Evolutionary conservation across 1,284 basidiomycete genomes (phyloP).

Genomic region (Trametes versicolor): DNA sequence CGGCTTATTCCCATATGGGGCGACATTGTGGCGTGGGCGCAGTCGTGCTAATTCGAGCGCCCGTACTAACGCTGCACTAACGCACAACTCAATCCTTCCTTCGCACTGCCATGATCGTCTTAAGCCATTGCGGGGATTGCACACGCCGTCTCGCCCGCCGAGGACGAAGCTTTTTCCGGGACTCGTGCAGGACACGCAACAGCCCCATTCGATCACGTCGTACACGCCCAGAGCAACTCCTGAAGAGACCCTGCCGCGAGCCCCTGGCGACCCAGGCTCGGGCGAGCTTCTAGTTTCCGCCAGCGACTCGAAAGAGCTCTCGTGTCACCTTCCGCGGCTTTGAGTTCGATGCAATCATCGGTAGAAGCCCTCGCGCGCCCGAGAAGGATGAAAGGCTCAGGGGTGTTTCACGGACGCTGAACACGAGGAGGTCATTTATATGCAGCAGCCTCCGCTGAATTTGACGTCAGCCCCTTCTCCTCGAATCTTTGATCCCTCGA

Average conservation of each 20-base stretch:
- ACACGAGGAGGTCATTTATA: background rate
- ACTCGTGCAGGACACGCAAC: too few relatives aligned
- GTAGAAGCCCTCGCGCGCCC: background rate
- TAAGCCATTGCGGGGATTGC: too few relatives aligned
- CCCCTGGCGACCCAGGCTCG: background rate
- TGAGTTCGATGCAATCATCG: background rate
- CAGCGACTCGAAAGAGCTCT: background rate
- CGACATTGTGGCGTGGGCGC: background rate
- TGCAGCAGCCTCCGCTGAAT: background rate
- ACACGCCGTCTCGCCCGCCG: too few relatives aligned
- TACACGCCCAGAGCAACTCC: background rate
- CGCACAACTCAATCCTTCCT: too few relatives aligned
- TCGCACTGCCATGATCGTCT: too few relatives aligned
- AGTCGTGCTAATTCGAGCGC: background rate
- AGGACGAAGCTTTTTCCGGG: too few relatives aligned
- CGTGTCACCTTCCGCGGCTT: background rate
- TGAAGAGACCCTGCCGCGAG: background rate
- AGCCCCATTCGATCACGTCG: too few relatives aligned
- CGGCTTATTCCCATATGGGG: background rate
- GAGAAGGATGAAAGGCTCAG: background rate
- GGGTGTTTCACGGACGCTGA: background rate
- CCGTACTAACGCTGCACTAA: background rate
- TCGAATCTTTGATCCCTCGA: background rate
- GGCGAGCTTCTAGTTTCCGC: background rate
- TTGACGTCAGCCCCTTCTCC: background rate